phyloP scores from a whole-genome alignment of 441 rosid genomes.

The Eutrema salsugineum region DNA sequence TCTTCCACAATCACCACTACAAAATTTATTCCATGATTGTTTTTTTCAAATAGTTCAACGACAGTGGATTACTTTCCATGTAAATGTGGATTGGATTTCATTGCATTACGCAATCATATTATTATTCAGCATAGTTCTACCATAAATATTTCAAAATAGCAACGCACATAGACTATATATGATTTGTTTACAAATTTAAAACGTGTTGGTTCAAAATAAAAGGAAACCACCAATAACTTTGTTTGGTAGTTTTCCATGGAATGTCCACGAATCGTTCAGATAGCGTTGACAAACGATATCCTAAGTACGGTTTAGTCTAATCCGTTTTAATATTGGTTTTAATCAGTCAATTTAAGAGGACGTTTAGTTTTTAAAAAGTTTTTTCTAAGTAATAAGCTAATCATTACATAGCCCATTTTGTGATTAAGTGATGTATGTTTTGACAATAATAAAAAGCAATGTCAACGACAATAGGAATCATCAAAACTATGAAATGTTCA shows the following conservation, averaged over 20 bases:
- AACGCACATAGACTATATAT: slow-evolving; percentile 11
- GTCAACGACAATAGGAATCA: slow-evolving; percentile 33
- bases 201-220: slow-evolving; percentile 7
- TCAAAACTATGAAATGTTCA: slow-evolving; percentile 21
- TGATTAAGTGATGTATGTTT: slow-evolving; percentile 22
- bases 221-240: slow-evolving; percentile 1
- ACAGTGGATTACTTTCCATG: slow-evolving; percentile 12
- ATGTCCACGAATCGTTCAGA: slow-evolving; percentile 5
- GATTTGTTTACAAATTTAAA: not conserved
- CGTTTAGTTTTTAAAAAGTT: not conserved
- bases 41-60: not conserved
- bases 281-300: slow-evolving; percentile 12
- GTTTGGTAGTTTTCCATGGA: not conserved
- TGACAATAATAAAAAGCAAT: slow-evolving; percentile 17
- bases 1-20: slow-evolving; percentile 18
- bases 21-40: slow-evolving; percentile 11
- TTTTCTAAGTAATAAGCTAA: slow-evolving; percentile 1
- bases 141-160: not conserved
- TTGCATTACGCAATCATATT: not conserved
- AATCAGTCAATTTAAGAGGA: slow-evolving; percentile 26
- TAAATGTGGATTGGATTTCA: not conserved
- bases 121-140: not conserved
- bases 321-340: not conserved
- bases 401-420: slow-evolving; percentile 19
- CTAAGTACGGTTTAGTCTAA: not conserved